Conservation (phyloP, 805 yeast species). For the Kodamaea sagamina region DNA sequence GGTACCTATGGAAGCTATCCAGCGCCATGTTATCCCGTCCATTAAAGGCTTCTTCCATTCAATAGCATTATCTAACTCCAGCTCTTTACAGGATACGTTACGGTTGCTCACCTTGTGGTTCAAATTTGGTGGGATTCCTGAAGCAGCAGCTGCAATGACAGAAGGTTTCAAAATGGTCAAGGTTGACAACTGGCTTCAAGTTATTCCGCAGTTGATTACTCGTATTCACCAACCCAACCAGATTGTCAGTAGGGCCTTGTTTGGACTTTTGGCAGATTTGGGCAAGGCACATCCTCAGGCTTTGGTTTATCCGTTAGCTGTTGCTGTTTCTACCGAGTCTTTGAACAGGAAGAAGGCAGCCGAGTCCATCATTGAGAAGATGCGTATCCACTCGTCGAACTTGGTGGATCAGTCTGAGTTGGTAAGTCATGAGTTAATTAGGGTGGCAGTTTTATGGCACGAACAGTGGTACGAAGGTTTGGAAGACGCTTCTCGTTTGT, state of each 20-base stretch:
- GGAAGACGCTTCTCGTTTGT: conserved; percentile 92
- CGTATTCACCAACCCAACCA: conserved; percentile 95
- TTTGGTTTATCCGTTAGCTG: conserved; percentile 90
- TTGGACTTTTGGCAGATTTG: conserved; percentile 80
- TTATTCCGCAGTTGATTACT: conserved; percentile 91
- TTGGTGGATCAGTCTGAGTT: conserved; percentile 90
- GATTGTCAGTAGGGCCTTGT: conserved; percentile 76
- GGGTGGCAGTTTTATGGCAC: conserved; percentile 96
- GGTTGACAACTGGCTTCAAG: conserved; percentile 93
- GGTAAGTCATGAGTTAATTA: conserved; percentile 88
- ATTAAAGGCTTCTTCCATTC: conserved; percentile 95
- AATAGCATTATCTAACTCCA: conserved; percentile 80
- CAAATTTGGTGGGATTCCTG: conserved; percentile 90
- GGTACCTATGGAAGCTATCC: conserved; percentile 58
- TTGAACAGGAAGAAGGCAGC: conserved; percentile 91
- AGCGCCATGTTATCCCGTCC: conserved; percentile 92
- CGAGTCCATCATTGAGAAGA: conserved; percentile 81
- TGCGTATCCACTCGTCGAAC: conserved; percentile 82
- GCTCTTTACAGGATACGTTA: conserved; percentile 89
- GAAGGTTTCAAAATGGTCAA: conserved; percentile 90
- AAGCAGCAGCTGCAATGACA: conserved; percentile 84
- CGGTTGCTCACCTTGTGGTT: conserved; percentile 93
- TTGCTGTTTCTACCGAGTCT: conserved; percentile 92
- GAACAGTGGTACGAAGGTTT: conserved; percentile 98
- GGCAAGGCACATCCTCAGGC: conserved; percentile 98